Conservation (phyloP, 495 filamentous ascomycete genomes). For the Annulohypoxylon stygium region DNA sequence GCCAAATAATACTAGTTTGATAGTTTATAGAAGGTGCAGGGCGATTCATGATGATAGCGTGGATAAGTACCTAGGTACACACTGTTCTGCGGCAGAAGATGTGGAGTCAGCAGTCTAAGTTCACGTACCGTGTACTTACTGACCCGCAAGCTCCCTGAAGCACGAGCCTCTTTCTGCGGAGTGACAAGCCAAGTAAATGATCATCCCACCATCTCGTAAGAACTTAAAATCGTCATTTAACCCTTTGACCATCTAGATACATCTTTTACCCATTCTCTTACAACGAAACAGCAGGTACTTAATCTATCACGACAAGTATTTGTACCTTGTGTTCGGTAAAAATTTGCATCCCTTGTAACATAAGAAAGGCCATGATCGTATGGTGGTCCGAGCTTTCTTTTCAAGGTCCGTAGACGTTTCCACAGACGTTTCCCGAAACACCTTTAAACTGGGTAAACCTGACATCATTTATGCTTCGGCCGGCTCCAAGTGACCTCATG, state of each 20-base stretch:
- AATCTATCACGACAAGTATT: slow-evolving; percentile 1
- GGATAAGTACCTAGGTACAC: neutral
- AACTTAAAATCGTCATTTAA: slow-evolving; percentile 17
- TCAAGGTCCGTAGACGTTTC: slow-evolving; percentile 40
- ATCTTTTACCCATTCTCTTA: neutral
- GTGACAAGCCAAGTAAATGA: slow-evolving; percentile 23
- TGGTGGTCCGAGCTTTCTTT: slow-evolving; percentile 28
- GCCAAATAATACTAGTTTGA: no score
- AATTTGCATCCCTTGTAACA: slow-evolving; percentile 9
- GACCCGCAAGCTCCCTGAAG: slow-evolving; percentile 4
- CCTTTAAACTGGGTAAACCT: slow-evolving; percentile 25
- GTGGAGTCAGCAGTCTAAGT: slow-evolving; percentile 19
- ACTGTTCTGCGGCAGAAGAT: neutral
- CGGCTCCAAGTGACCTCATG: slow-evolving; percentile 48
- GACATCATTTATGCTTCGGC: slow-evolving; percentile 42
- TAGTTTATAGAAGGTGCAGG: slow-evolving; percentile 18
- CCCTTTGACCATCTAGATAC: slow-evolving; percentile 4
- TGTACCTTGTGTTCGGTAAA: slow-evolving; percentile 24
- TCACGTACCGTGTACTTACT: neutral
- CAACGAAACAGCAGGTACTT: neutral
- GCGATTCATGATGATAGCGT: neutral
- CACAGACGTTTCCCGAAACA: slow-evolving; percentile 45
- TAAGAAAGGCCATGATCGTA: slow-evolving; percentile 29
- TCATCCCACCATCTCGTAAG: slow-evolving; percentile 38
- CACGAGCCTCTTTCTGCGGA: slow-evolving; percentile 40